These are phyloP conservation scores for Plectranthus barbatus DNA, from an alignment of 257 asterid species.

Conservation along the genomic window DNA sequence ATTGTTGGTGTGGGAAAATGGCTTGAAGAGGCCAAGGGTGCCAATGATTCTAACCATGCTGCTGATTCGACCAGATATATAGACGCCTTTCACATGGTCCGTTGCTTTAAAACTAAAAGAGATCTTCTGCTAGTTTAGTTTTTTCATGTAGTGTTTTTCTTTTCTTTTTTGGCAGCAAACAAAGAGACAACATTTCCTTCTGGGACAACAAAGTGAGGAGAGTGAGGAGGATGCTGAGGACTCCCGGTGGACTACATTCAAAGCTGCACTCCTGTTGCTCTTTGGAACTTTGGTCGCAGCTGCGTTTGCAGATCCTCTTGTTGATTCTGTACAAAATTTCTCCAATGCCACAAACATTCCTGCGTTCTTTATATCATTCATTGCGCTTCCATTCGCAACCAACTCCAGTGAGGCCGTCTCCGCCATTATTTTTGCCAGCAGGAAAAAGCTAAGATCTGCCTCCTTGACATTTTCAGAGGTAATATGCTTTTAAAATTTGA, in stretches of 20 bases:
- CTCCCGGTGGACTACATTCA: constrained; percentile 35
- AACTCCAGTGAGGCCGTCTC: constrained; percentile 95
- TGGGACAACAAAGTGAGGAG: constrained; percentile 66
- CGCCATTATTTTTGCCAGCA: constrained; percentile 75
- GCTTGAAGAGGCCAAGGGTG: constrained; percentile 61
- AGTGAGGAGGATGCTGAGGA: constrained; percentile 47
- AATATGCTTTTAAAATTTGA: background rate
- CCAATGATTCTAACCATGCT: constrained; percentile 17
- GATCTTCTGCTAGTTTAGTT: background rate
- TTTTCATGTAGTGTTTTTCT: background rate
- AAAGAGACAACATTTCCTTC: constrained; percentile 52
- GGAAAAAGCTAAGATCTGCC: constrained; percentile 73
- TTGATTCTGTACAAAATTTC: constrained; percentile 79
- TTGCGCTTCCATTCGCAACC: constrained; percentile 87
- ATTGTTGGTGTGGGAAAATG: constrained; percentile 49
- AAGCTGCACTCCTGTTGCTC: constrained; percentile 60
- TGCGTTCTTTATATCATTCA: constrained; percentile 79
- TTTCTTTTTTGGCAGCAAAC: constrained; percentile 49
- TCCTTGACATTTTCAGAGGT: constrained; percentile 97
- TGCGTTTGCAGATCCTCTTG: constrained; percentile 90
- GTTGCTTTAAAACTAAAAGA: background rate
- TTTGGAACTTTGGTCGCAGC: constrained; percentile 84
- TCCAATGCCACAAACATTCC: constrained; percentile 80
- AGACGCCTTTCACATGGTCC: constrained; percentile 58
- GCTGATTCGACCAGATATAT: constrained; percentile 53